Conservation (phyloP, 495 filamentous ascomycete species). For the Aspergillus sparsus region DNA sequence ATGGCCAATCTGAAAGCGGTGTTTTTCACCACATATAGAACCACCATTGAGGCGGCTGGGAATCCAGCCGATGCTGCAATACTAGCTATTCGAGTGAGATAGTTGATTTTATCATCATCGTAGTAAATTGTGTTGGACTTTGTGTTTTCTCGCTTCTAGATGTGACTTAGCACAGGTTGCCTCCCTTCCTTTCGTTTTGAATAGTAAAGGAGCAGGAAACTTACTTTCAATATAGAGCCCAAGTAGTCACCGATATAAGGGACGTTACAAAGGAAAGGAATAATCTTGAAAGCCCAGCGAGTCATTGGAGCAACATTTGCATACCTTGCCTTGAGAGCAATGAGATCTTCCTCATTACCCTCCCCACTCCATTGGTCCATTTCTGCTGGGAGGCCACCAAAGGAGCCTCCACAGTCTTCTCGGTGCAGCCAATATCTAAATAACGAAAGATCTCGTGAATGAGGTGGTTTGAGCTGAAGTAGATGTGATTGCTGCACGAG, state of each 20-base stretch:
- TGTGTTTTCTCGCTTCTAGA: conserved; percentile 1
- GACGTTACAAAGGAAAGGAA: not conserved
- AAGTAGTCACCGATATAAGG: not conserved
- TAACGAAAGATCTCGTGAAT: not conserved
- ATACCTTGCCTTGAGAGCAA: conserved; percentile 6
- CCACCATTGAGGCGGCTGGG: conserved; percentile 12
- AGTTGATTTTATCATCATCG: conserved; percentile 12
- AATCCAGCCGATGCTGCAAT: conserved; percentile 7
- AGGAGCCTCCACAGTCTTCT: not conserved
- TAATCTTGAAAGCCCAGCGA: conserved; percentile 2
- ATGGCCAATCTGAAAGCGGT: conserved; percentile 10
- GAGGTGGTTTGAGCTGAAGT: conserved; percentile 7
- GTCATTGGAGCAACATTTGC: conserved; percentile 10
- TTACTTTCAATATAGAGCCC: not conserved
- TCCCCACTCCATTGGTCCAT: conserved; percentile 7
- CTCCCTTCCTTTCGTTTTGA: not conserved
- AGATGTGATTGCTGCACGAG: conserved; percentile 3
- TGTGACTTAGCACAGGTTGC: not conserved
- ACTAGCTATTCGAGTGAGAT: conserved; percentile 2
- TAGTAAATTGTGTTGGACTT: conserved; percentile 9
- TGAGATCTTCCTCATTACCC: not conserved
- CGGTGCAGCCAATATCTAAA: conserved; percentile 4
- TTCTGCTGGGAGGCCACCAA: not conserved
- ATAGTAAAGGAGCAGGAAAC: not conserved
- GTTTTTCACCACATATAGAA: conserved; percentile 6